These are phyloP conservation scores for Citrus hindsii DNA, from an alignment of 345 rosid genomes.

Conservation along the genomic window DNA sequence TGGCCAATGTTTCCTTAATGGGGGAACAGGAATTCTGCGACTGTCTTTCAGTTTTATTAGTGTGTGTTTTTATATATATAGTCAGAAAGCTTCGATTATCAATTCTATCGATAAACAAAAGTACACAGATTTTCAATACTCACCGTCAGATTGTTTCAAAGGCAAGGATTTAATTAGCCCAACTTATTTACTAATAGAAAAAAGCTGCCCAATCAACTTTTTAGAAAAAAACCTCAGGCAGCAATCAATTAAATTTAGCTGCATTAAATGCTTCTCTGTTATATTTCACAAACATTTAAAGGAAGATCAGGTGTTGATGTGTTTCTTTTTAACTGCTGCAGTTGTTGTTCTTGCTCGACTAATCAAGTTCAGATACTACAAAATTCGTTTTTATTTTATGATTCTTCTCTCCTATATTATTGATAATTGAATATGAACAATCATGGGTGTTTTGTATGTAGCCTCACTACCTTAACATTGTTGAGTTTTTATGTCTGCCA, in stretches of 20 bases:
- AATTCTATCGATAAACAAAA: background rate
- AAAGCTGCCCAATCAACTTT: background rate
- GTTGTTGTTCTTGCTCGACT: background rate
- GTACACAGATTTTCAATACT: background rate
- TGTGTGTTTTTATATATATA: no score
- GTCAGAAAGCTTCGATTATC: background rate
- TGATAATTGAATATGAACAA: background rate
- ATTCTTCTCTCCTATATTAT: background rate
- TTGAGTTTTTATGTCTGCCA: no score
- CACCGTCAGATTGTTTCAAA: background rate
- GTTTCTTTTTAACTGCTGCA: background rate
- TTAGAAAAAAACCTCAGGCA: background rate
- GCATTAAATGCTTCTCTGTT: background rate
- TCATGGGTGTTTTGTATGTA: background rate
- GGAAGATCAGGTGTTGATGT: background rate
- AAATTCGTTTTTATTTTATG: no score
- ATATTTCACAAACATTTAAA: no score
- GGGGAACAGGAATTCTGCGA: background rate
- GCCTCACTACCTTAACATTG: background rate
- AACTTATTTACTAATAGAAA: background rate
- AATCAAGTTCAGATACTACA: background rate
- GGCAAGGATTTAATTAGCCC: background rate
- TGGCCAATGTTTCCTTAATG: background rate
- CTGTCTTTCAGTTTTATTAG: background rate
- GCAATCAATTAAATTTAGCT: background rate